Base-by-base conservation (phyloP, 768 basidiomycete genomes). In the Tulasnella sp. region DNA sequence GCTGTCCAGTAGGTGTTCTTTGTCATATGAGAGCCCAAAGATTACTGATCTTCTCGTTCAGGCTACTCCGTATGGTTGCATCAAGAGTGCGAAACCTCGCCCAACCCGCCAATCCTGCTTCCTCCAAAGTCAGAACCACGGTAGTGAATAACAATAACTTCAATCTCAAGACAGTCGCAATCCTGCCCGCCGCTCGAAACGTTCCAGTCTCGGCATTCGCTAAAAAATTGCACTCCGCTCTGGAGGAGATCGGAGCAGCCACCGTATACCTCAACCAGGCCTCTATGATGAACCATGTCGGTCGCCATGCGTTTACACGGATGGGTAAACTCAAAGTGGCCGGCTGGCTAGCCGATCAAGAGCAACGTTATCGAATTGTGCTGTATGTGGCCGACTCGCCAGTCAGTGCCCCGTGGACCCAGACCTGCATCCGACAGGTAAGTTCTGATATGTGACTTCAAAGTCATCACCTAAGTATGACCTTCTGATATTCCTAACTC, bases 271-370 rank as follows among this genome's bases (percentile, higher is more conserved):
- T 99, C 42, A 96, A 97, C 82, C 98, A 99, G 84, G 93, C 94
- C 0, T 94, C 95, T 11, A 91, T 98, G 72, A 95, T 95, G 73
- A 89, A 89, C 73, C 95, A 98, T 81, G 90, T 99, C 5, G 98
- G 98, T 18, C 89, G 93, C 51, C 96, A 99, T 85, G 95, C 96
- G 0, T 99, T 99, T 84, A 94, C 94, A 46, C 86, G 93, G 73
- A 98, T 99, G 91, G 98, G 98, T 2, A 98, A 98, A 84, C 88
- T 99, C 57, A 99, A 99, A 86, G 93, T 94, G 44, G 90, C 92
- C 0, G 89, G 93, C 3, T 98, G 98, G 98, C 86, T 99, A 9
- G 95, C 97, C 20, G 96, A 99, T 84, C 92, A 93, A 83, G 96
- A 98, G 83, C 94, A 98, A 85, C 89, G 93, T 82, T 98, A 92